Base-by-base conservation (phyloP, 805 yeast genomes). In the Hanseniaspora taiwanica region DNA sequence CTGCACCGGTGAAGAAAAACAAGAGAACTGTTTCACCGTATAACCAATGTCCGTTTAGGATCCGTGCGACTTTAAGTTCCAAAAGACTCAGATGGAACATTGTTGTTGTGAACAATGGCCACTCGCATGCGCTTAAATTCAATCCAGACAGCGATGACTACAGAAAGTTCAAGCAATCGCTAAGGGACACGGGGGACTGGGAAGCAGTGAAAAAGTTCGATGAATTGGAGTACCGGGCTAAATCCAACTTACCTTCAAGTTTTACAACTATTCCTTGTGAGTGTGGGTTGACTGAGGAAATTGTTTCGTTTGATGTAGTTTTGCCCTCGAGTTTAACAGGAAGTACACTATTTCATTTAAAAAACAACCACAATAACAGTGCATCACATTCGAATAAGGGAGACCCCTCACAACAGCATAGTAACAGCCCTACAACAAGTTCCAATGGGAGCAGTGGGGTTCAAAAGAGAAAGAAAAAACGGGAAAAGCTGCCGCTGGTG, bases 1-100 rank as follows among this genome's bases (percentile, higher is more conserved):
- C 25, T 27, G 37, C 40, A 14, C 23, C 27, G 27, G 23, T 12
- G 42, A 37, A 14, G 16, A 21, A 36, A n/a, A 9, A 54, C 42
- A 55, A 55, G 40, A 47, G 63, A 35, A 43, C 52, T 2, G 60
- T 56, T 2, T 55, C 62, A 16, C 49, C 58, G 40, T 58, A 53
- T 40, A 60, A 60, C 12, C 63, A 65, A 18, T 78, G 84, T 50
- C 83, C 83, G 2, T 78, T 78, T 50, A 63, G 79, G 52, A 66
- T 78, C 34, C 56, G 85, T 40, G 83, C 83, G 2, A 76, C 78
- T 46, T 75, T 61, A 49, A 70, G 78, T 1, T 46, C 71, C 9
- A 59, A 75, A 44, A 63, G 70, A 27, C 60, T 65, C 43, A 58
- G 62, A 40, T 78, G 85, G 85, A 62, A 73, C 13, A 60, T 78